Evolutionary conservation across 2,329 filamentous ascomycete genomes (phyloP).

Genomic region (Scleromitrula shiraiana): DNA sequence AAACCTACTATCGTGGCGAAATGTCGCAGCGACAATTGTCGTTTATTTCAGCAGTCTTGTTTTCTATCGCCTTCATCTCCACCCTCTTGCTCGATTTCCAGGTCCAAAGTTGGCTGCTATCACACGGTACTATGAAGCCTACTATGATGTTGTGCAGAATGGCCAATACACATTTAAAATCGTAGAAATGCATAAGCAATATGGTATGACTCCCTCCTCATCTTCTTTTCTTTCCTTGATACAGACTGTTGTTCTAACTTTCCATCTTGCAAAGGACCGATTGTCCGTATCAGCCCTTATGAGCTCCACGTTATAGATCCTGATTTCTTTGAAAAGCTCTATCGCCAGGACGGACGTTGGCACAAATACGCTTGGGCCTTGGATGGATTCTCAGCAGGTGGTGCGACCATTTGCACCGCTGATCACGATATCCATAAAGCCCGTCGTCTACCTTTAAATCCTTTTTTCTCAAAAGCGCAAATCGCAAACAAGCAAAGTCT

Average conservation of each 20-base stretch:
- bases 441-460: conserved; percentile 16
- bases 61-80: neutral
- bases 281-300: conserved; percentile 27
- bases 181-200: conserved; percentile 15
- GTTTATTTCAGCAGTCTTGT: neutral
- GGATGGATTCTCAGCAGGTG: conserved; percentile 1
- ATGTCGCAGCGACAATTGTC: neutral
- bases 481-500: conserved; percentile 9
- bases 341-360: conserved; percentile 17
- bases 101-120: conserved; percentile 1
- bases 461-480: conserved; percentile 26
- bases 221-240: neutral
- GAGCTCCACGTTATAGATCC: conserved; percentile 27
- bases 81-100: neutral
- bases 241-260: neutral
- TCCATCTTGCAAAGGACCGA: conserved; percentile 15
- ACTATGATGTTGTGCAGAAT: conserved; percentile 11
- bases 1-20: neutral
- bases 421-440: conserved; percentile 9
- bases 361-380: conserved; percentile 17
- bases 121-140: conserved; percentile 6
- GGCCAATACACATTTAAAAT: conserved; percentile 12
- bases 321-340: conserved; percentile 15
- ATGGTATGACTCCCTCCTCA: conserved; percentile 1
- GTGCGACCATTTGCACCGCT: conserved; percentile 6